A percentile compares a stretch with the other conserved stretches of the same genome.
Conservation (phyloP, 805 yeast genomes). For the Candida boleticola region DNA sequence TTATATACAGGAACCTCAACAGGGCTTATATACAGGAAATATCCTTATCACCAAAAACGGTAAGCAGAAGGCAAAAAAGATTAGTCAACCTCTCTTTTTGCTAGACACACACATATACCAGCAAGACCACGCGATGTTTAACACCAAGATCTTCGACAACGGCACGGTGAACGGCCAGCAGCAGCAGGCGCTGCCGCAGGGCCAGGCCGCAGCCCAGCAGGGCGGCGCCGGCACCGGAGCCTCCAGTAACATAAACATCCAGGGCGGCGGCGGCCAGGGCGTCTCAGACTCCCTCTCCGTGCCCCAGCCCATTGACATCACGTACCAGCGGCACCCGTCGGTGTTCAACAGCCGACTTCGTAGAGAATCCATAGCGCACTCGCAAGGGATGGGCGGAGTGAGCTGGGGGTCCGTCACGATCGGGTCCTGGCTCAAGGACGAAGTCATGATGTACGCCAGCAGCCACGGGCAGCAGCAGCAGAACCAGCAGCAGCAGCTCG, state of each 20-base stretch:
- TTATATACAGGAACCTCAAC: background rate
- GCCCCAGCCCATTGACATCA: constrained; percentile 46
- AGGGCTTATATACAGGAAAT: background rate
- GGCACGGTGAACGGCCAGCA: constrained; percentile 9
- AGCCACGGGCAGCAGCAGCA: constrained; percentile 1
- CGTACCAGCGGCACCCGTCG: constrained; percentile 40
- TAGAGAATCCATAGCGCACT: constrained; percentile 90
- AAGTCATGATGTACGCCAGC: constrained; percentile 59
- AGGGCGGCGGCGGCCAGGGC: background rate
- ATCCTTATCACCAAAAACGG: background rate
- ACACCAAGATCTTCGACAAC: constrained; percentile 40
- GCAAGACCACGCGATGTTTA: constrained; percentile 39
- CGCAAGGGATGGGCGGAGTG: constrained; percentile 97
- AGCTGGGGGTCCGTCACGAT: constrained; percentile 96
- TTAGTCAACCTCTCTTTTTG: too few species aligned
- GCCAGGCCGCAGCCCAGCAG: background rate
- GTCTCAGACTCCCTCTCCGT: constrained; percentile 14
- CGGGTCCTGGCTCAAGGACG: constrained; percentile 95
- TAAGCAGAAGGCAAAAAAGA: background rate
- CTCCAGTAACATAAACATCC: background rate
- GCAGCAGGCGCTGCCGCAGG: constrained; percentile 17
- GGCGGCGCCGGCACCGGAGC: constrained; percentile 14
- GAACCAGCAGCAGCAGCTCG: constrained; percentile 1
- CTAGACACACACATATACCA: too few species aligned
- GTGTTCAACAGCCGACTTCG: constrained; percentile 52